phyloP scores from a whole-genome alignment of 1,284 basidiomycete species.

The Vanrija pseudolonga region DNA sequence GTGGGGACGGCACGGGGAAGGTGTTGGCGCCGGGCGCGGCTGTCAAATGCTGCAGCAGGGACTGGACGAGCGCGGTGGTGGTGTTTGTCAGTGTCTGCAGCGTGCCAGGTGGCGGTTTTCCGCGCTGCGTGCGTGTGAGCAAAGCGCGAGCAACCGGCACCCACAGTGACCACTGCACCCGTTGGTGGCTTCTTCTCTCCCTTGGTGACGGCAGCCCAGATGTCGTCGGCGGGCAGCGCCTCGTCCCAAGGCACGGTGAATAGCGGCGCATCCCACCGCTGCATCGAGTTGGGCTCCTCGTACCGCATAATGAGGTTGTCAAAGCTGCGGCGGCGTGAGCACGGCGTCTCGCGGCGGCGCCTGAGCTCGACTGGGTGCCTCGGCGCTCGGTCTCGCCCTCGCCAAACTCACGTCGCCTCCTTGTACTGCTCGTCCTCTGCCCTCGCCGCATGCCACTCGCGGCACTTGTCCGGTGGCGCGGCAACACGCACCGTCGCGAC shows the following conservation, averaged over 20 bases:
- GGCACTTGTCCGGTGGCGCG: conserved; percentile 72
- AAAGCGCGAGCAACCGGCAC: conserved; percentile 27
- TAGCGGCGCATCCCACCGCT: conserved; percentile 93
- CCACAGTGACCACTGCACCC: conserved; percentile 72
- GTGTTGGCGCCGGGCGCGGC: conserved; percentile 53
- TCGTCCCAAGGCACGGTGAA: conserved; percentile 74
- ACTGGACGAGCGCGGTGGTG: conserved; percentile 62
- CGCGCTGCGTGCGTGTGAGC: conserved; percentile 56
- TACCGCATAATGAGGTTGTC: conserved; percentile 85
- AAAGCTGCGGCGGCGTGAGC: conserved; percentile 58
- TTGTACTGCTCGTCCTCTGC: conserved; percentile 55
- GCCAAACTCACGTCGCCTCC: conserved; percentile 64
- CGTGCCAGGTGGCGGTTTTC: conserved; percentile 75
- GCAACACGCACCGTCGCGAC: conserved; percentile 83
- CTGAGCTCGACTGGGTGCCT: too few species aligned
- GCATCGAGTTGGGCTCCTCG: conserved; percentile 95
- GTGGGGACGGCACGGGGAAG: conserved; percentile 59
- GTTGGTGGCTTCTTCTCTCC: conserved; percentile 78
- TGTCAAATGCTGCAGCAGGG: conserved; percentile 58
- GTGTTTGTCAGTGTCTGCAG: conserved; percentile 72
- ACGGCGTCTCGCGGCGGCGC: too few species aligned
- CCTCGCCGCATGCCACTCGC: conserved; percentile 64
- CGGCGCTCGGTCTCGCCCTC: too few species aligned
- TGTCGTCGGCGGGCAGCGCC: conserved; percentile 63
- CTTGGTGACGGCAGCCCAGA: conserved; percentile 77